Conservation (phyloP, 495 filamentous ascomycete genomes). For the Arthonia radiata region DNA sequence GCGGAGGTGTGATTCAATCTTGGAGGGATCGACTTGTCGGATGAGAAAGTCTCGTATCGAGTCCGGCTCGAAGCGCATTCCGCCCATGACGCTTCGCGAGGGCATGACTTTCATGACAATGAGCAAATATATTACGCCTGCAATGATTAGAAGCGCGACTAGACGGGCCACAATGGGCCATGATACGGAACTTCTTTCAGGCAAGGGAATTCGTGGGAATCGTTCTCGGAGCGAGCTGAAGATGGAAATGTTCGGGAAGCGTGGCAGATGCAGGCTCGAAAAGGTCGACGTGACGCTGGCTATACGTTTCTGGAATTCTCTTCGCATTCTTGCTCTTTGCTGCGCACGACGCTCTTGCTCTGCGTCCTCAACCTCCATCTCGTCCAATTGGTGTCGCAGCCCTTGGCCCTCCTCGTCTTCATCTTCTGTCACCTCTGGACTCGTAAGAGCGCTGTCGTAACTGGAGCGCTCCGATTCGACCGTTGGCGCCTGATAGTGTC, state of each 20-base stretch:
- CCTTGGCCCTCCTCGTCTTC: conserved; percentile 19
- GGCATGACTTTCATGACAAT: conserved; percentile 63
- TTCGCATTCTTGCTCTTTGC: conserved; percentile 15
- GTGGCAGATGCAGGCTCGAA: conserved; percentile 6
- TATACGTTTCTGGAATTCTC: conserved; percentile 29
- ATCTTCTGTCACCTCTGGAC: conserved; percentile 7
- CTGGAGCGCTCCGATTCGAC: conserved; percentile 46
- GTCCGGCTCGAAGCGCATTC: conserved; percentile 35
- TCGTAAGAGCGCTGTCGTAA: conserved; percentile 22
- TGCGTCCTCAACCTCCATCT: conserved; percentile 73
- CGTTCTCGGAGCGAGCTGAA: conserved; percentile 1
- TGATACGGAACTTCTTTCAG: conserved; percentile 13
- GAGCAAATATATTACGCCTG: conserved; percentile 54
- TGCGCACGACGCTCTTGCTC: conserved; percentile 14
- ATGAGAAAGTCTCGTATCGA: conserved; percentile 45
- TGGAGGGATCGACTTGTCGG: conserved; percentile 33
- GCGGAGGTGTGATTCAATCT: conserved; percentile 42
- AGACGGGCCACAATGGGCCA: conserved; percentile 28
- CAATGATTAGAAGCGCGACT: conserved; percentile 46
- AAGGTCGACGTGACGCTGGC: conserved; percentile 22
- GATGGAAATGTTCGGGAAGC: background rate
- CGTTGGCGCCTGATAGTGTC: conserved; percentile 50
- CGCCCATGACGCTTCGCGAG: conserved; percentile 10
- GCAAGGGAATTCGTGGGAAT: conserved; percentile 5
- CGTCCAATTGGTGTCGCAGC: conserved; percentile 56